Evolutionary conservation across 140 eudicot genomes (phyloP), one percentile per base, ranked within the genome.

Genomic region (Oenanthe javanica): DNA sequence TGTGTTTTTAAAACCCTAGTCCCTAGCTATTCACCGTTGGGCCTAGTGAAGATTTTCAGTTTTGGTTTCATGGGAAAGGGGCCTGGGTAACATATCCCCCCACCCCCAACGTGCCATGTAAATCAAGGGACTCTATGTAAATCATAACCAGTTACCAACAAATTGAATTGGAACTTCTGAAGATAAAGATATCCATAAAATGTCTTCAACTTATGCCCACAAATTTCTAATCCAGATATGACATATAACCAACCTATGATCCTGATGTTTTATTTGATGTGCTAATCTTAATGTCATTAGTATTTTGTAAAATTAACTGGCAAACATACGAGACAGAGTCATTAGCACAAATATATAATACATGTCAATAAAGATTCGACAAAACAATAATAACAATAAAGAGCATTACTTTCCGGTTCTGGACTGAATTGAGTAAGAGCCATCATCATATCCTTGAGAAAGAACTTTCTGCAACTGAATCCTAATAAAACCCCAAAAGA

Each of bases 391-490:
- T 52, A 12, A 75, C 2, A 25, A 54, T n/a, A 80, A 36, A 5
- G 59, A 25, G 57, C 1, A 18, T 79, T 81, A 95, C 99, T 93
- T 91, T 85, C 98, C 98, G 18, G 86, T 84, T 76, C 87, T 96
- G 49, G 81, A 83, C 78, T 93, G 97, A 70, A 96, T 84, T 8
- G 98, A 89, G 97, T 97, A 96, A 31, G 92, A 23, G 78, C 91
- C 85, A 73, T 96, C 99, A 49, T 96, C 99, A 70, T 70, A 96
- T 54, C 97, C 99, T 43, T 86, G 84, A 42, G 92, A 83, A 31
- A 96, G 84, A 83, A 82, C 99, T 80, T 91, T 93, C 79, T 91
- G 84, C 82, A 94, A 82, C 52, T 86, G 92, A 83, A 90, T 72
- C 90, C 96, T 94, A 82, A 50, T 4, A n/a, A 81, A 69, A 40